Evolutionary conservation across 768 basidiomycete species (phyloP), one percentile per base, ranked within the genome.

Genomic region (Trametopsis cervina): DNA sequence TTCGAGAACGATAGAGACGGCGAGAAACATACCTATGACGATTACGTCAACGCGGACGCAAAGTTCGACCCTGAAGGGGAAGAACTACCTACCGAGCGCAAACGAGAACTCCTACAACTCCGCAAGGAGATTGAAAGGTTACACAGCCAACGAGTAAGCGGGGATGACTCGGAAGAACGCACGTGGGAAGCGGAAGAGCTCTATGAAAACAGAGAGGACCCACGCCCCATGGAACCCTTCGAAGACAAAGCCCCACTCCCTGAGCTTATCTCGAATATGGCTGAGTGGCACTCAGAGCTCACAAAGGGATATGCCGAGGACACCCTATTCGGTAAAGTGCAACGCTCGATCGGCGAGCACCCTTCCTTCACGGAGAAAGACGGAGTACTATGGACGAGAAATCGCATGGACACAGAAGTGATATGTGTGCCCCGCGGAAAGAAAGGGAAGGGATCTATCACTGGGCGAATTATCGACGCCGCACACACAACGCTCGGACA

Each of bases 401-500:
- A n/a, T n/a, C n/a, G n/a, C n/a, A n/a, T n/a, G n/a, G 60, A n/a
- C n/a, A n/a, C n/a, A n/a, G n/a, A n/a, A n/a, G n/a, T n/a, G n/a
- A 15, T 50, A 2, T 50, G 49, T 26, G 2, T 50, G 5, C 49
- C 43, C 3, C 17, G 43, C 11, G 43, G 17, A 10, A 36, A 23
- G 22, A n/a, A 15, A 13, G 42, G 25, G 4, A 42, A 39, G 17
- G 17, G 35, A 0, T 39, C 41, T 6, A 51, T 60, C 0, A 18
- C 39, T 3, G 51, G 58, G 21, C 29, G 66, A 2, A 44, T 65
- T 2, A 46, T 66, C 2, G 52, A 57, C 4, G 51, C 64, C n/a
- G 64, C 61, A 0, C 69, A 72, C 42, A 7, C 9, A 0, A 49
- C 57, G 0, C 48, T 73, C 0, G 70, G 69, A 0, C 69, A 71